Evolutionary conservation across 163 green algal genomes (phyloP), one percentile per base, ranked within the genome.

Genomic region (Scenedesmus sp.): DNA sequence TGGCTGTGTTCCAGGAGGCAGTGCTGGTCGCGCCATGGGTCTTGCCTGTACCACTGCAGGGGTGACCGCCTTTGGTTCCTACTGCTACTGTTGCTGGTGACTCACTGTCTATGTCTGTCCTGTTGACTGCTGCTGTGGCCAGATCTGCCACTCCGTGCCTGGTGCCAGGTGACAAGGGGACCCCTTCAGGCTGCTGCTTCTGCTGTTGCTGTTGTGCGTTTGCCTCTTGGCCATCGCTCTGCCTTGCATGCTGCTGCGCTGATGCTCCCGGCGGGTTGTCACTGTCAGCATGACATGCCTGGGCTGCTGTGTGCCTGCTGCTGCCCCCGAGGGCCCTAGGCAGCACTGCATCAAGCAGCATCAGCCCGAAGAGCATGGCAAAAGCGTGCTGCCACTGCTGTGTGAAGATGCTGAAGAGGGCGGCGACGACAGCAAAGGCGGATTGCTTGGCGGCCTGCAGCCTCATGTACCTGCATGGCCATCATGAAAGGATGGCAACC

Each of bases 281-380:
- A 46, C 70, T 52, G 70, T 52, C 5, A 2, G 23, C 70, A 46
- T 46, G 34, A 46, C 34, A 46, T 46, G 34, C 34, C 0, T 52
- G 70, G 13, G 23, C 70, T 52, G 70, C 23, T 52, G 2, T 23
- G 23, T 79, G 70, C 23, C 70, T 79, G 70, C 70, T 52, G 70
- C 70, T 79, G 18, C 23, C 70, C 13, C 34, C 34, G 34, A 79
- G 70, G 12, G 23, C 70, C 23, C 70, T 46, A 79, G 70, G 70
- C 70, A 79, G 70, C 70, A 79, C 70, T 79, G 70, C 70, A 79
- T 79, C 70, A 46, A 79, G 70, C 70, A 79, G 70, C 6, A 13
- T 4, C 20, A 79, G 18, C 12, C 70, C 18, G 13, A 52, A 79
- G 5, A 79, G 70, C 70, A 79, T 15, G 23, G 20, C 6, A 13